These are phyloP conservation scores for Pythium vanterpoolii DNA, from an alignment of 352 stramenopile species.

Conservation along the genomic window DNA sequence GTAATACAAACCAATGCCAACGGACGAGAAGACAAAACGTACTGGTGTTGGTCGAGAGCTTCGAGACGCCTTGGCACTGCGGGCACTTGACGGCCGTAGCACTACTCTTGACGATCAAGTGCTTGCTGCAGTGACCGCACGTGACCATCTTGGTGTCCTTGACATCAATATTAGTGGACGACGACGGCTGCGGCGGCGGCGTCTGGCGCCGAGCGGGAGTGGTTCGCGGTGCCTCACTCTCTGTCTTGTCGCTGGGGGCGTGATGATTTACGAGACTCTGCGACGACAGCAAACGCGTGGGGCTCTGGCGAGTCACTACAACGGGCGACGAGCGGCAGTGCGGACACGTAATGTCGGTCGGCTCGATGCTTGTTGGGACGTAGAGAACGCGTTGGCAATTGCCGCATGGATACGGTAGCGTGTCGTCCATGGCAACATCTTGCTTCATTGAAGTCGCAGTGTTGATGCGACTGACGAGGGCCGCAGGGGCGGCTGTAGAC, in stretches of 20 bases:
- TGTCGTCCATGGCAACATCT: neutral
- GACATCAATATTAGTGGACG: conserved; percentile 42
- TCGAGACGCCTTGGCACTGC: conserved; percentile 75
- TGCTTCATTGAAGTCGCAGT: neutral
- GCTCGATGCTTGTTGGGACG: conserved; percentile 37
- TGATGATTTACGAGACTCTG: conserved; percentile 27
- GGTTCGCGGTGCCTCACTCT: neutral
- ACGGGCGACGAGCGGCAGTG: conserved; percentile 59
- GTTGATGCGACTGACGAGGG: neutral
- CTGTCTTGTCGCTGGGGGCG: conserved; percentile 22
- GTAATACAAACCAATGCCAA: neutral
- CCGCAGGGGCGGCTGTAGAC: neutral
- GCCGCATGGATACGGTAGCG: conserved; percentile 31
- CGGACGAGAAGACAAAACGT: conserved; percentile 22
- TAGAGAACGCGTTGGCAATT: conserved; percentile 53
- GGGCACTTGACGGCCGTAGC: conserved; percentile 81
- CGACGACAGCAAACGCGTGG: conserved; percentile 15
- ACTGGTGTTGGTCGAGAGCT: conserved; percentile 82
- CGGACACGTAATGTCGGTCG: conserved; percentile 59
- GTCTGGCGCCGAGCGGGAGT: conserved; percentile 1
- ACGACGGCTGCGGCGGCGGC: neutral
- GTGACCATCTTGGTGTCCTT: conserved; percentile 83
- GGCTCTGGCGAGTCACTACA: conserved; percentile 26
- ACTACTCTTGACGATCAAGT: conserved; percentile 77
- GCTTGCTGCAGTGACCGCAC: conserved; percentile 81